phyloP scores from a whole-genome alignment of 2,329 filamentous ascomycete genomes.

The Hymenoscyphus infarciens region DNA sequence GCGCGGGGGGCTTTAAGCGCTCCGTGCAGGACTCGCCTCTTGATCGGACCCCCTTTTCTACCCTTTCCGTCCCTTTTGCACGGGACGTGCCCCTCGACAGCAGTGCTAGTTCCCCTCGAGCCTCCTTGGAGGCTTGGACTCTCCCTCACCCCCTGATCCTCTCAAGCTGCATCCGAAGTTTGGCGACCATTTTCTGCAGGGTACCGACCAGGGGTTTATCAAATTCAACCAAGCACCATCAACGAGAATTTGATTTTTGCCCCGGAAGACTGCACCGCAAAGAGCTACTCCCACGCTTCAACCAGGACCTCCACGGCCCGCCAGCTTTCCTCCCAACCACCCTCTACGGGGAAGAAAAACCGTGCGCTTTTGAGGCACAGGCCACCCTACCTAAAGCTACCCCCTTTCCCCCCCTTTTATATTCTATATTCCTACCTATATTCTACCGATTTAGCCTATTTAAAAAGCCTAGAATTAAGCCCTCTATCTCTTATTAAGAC shows the following conservation, averaged over 20 bases:
- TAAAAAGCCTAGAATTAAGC: no score
- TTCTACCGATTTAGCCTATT: no score
- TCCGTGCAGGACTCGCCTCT: slow-evolving; percentile 18
- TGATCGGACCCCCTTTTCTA: background rate
- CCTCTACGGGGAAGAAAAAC: no score
- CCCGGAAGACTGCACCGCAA: background rate
- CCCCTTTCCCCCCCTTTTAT: no score
- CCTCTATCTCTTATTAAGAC: no score
- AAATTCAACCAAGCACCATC: slow-evolving; percentile 10
- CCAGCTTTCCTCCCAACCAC: background rate
- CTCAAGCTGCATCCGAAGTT: background rate
- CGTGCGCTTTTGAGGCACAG: no score
- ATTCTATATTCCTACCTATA: no score
- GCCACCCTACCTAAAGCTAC: no score
- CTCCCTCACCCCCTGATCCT: slow-evolving; percentile 3
- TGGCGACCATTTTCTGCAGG: slow-evolving; percentile 5
- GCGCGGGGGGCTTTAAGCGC: slow-evolving; percentile 16
- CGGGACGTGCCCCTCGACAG: slow-evolving; percentile 1
- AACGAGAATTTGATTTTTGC: background rate
- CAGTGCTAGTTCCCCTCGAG: background rate
- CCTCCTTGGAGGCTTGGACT: background rate
- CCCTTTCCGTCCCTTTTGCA: background rate
- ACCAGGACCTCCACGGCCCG: slow-evolving; percentile 1
- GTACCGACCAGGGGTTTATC: background rate
- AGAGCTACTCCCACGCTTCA: background rate